A percentile compares a stretch with the other conserved stretches of the same genome.
Conservation (phyloP, 148 eudicot species). For the Talinum fruticosum region DNA sequence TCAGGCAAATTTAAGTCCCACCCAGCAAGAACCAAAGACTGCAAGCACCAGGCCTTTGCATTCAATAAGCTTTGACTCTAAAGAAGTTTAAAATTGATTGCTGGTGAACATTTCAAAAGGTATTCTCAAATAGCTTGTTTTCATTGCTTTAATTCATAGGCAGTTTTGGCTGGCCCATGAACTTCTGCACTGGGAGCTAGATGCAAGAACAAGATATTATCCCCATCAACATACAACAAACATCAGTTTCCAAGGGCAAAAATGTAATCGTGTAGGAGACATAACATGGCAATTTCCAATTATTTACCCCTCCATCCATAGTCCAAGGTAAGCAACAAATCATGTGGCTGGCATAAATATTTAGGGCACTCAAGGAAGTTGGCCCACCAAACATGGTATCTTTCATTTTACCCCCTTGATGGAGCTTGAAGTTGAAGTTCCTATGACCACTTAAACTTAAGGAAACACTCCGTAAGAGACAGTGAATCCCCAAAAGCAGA, state of each 20-base stretch:
- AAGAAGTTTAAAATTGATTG: background rate
- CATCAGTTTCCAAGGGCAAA: background rate
- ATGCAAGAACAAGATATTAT: background rate
- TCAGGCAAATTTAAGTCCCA: background rate
- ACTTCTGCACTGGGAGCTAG: background rate
- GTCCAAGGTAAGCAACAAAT: background rate
- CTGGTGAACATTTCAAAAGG: background rate
- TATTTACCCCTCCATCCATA: background rate
- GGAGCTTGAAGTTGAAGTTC: background rate
- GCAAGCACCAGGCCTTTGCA: background rate
- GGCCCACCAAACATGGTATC: background rate
- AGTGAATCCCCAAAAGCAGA: background rate
- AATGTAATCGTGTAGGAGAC: background rate
- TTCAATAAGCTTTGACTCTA: background rate
- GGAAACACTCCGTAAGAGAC: background rate
- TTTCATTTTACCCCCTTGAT: background rate
- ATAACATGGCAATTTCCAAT: background rate
- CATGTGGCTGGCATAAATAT: background rate
- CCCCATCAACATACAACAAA: background rate
- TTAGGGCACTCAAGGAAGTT: background rate
- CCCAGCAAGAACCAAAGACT: no score
- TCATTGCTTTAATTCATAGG: background rate
- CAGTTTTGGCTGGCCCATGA: background rate
- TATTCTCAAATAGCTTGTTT: no score
- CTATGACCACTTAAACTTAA: no score